A percentile compares a stretch with the other conserved stretches of the same genome.
These are phyloP conservation scores for Schwanniomyces occidentalis DNA, from an alignment of 805 yeast species.

Conservation along the genomic window DNA sequence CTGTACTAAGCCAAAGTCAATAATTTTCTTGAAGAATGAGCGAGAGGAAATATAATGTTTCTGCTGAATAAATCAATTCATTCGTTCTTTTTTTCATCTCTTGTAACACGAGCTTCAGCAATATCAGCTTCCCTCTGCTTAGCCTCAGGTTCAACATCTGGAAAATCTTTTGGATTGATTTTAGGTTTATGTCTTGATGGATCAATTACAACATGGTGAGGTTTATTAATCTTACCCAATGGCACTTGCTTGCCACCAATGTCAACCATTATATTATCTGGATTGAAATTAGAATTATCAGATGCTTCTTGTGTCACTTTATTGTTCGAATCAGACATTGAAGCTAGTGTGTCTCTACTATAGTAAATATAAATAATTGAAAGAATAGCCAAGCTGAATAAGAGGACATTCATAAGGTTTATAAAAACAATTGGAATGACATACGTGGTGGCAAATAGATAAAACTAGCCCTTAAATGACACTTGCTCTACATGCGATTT, in stretches of 20 bases:
- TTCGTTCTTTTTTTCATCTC: slow-evolving; percentile 1
- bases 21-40: too few relatives aligned
- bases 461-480: too few relatives aligned
- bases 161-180: slow-evolving; percentile 24
- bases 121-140: slow-evolving; percentile 26
- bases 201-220: slow-evolving; percentile 33
- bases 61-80: neutral
- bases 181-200: slow-evolving; percentile 25
- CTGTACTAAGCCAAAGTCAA: too few relatives aligned
- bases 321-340: slow-evolving; percentile 2
- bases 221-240: slow-evolving; percentile 35
- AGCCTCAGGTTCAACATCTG: slow-evolving; percentile 34
- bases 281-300: slow-evolving; percentile 6
- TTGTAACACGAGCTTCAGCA: slow-evolving; percentile 8
- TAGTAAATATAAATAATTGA: slow-evolving; percentile 1
- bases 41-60: too few relatives aligned
- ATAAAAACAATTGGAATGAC: too few relatives aligned
- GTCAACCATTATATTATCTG: slow-evolving; percentile 18
- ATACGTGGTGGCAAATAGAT: too few relatives aligned
- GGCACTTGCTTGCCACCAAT: slow-evolving; percentile 41
- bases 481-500: too few relatives aligned
- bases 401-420: too few relatives aligned
- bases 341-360: neutral
- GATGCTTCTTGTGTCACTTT: slow-evolving; percentile 9
- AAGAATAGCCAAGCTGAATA: neutral